Percentiles rank a stretch among this genome's conserved stretches.
phyloP scores from a whole-genome alignment of 441 rosid genomes.

The Macaranga tanarius region DNA sequence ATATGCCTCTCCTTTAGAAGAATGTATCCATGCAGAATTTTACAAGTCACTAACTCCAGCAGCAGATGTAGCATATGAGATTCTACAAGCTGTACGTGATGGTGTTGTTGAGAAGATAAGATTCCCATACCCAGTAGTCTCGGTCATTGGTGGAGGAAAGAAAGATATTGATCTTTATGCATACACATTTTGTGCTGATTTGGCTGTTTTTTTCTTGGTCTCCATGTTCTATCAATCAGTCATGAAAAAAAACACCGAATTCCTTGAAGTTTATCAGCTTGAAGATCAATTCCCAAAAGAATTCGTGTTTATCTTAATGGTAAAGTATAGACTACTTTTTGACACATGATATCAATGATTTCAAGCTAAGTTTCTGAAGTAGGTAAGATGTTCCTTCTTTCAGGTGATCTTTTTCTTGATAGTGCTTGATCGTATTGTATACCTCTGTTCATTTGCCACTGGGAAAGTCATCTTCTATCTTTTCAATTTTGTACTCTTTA shows the following conservation, averaged over 20 bases:
- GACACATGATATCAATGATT: not conserved
- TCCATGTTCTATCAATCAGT: constrained; percentile 89
- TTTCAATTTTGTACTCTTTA: constrained; percentile 82
- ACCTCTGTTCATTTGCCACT: constrained; percentile 88
- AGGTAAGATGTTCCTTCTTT: constrained; percentile 38
- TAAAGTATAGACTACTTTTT: constrained; percentile 28
- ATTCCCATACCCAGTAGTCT: constrained; percentile 72
- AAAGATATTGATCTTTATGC: constrained; percentile 95
- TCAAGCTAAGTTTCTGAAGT: constrained; percentile 40
- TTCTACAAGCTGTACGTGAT: constrained; percentile 57
- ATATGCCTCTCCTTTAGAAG: constrained; percentile 68
- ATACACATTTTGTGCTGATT: constrained; percentile 89
- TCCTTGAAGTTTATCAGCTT: constrained; percentile 96
- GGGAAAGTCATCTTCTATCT: constrained; percentile 91
- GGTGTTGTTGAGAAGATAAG: constrained; percentile 61
- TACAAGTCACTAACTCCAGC: constrained; percentile 88
- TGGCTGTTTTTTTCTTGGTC: constrained; percentile 83
- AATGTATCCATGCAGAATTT: constrained; percentile 64
- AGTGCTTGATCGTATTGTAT: constrained; percentile 92
- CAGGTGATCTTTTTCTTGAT: constrained; percentile 95
- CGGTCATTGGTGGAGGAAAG: constrained; percentile 95
- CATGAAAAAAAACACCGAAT: constrained; percentile 85
- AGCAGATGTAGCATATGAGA: constrained; percentile 89
- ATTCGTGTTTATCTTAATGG: constrained; percentile 88
- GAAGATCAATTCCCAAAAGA: constrained; percentile 98